Percentiles rank a stretch among this genome's conserved stretches.
Conservation (phyloP, 164 flowering plant species). For the Cinnamomum chago region DNA sequence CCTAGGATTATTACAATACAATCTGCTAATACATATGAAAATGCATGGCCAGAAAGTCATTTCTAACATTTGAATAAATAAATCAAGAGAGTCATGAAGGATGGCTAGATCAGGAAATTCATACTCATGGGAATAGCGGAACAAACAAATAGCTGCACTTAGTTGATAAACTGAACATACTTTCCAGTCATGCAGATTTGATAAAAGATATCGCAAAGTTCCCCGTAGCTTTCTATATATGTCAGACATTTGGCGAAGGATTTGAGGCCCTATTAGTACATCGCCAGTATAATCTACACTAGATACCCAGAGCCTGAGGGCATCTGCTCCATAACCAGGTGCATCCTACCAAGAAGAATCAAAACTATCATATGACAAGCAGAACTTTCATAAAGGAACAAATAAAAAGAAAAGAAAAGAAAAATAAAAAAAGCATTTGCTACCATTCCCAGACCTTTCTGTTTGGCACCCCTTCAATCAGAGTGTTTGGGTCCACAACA, state of each 20-base stretch:
- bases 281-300: conserved; percentile 97
- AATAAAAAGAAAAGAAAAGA: not conserved
- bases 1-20: not conserved
- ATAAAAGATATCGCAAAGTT: conserved; percentile 82
- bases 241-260: conserved; percentile 95
- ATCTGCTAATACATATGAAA: not conserved
- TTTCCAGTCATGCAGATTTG: conserved; percentile 93
- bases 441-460: conserved; percentile 43
- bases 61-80: not conserved
- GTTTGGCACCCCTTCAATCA: conserved; percentile 88
- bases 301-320: conserved; percentile 94
- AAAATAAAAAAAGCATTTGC: not conserved
- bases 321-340: conserved; percentile 95
- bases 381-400: not conserved
- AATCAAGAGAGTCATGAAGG: not conserved
- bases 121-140: not conserved
- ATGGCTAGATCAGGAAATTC: not conserved
- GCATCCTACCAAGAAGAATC: conserved; percentile 51
- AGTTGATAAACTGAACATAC: conserved; percentile 36
- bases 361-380: conserved; percentile 4
- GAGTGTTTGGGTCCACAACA: conserved; percentile 82
- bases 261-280: conserved; percentile 81
- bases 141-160: not conserved
- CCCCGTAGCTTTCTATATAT: conserved; percentile 90
- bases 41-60: not conserved